Percentiles rank a stretch among this genome's conserved stretches.
Conservation (phyloP, 257 asterid species). For the Craterostigma plantagineum region DNA sequence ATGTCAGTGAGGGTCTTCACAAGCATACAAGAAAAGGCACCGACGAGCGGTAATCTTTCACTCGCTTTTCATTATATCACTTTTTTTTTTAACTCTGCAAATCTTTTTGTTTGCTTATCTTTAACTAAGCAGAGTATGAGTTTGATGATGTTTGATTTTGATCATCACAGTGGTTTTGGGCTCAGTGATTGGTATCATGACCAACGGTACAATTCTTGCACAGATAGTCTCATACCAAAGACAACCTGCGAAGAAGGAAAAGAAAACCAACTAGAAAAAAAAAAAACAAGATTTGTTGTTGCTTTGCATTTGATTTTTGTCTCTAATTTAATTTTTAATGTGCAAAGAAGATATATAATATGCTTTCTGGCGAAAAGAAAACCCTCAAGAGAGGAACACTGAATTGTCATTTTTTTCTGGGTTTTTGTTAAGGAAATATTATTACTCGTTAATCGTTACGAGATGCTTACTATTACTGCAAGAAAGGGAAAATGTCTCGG, state of each 20-base stretch:
- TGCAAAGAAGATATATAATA: no score
- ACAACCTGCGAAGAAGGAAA: conserved; percentile 42
- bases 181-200: conserved; percentile 56
- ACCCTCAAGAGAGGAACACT: no score
- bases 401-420: no score
- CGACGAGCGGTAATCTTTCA: conserved; percentile 54
- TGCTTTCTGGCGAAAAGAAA: no score
- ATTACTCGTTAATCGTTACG: no score
- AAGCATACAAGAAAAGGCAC: conserved; percentile 89
- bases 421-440: no score
- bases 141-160: conserved; percentile 4
- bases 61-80: not conserved
- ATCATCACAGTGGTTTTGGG: conserved; percentile 67
- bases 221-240: conserved; percentile 60
- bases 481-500: no score
- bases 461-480: no score
- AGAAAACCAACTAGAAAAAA: conserved; percentile 47
- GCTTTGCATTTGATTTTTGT: no score
- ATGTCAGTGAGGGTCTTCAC: conserved; percentile 91
- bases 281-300: no score
- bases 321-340: no score
- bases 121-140: not conserved
- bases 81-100: not conserved
- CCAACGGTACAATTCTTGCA: conserved; percentile 73
- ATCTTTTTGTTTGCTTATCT: not conserved